These are phyloP conservation scores for Globisporangium cystogenes DNA, from an alignment of 352 stramenopile genomes.

Conservation along the genomic window DNA sequence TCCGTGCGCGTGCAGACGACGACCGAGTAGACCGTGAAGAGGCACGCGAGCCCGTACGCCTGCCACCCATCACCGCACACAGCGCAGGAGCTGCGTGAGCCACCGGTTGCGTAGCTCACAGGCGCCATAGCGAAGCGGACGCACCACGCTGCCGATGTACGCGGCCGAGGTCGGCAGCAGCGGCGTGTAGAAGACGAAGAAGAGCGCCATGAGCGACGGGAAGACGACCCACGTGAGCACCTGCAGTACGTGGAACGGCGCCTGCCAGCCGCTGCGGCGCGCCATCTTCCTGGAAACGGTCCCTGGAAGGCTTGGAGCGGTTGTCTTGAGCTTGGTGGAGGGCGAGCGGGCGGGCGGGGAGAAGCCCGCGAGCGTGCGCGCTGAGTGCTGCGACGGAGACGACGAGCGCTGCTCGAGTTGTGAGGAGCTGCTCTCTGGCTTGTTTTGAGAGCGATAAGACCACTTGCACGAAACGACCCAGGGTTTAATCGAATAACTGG, in stretches of 20 bases:
- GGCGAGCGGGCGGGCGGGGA: no score
- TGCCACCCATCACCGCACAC: slow-evolving; percentile 5
- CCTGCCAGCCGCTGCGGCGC: slow-evolving; percentile 77
- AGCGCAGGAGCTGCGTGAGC: not conserved
- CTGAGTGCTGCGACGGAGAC: not conserved
- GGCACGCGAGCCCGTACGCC: slow-evolving; percentile 41
- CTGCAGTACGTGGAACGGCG: slow-evolving; percentile 79
- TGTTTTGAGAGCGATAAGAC: not conserved
- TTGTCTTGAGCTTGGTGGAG: no score
- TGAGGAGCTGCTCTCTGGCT: not conserved
- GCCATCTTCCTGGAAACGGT: slow-evolving; percentile 17
- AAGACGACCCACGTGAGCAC: slow-evolving; percentile 82
- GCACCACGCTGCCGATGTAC: slow-evolving; percentile 42
- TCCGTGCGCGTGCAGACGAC: slow-evolving; percentile 62
- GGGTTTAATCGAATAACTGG: not conserved
- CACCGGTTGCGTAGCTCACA: no score
- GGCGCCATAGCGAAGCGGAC: slow-evolving; percentile 1
- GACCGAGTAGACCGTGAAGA: slow-evolving; percentile 51
- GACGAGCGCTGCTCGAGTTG: not conserved
- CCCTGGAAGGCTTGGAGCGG: no score
- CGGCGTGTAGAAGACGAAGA: slow-evolving; percentile 80
- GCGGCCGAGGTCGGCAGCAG: slow-evolving; percentile 42
- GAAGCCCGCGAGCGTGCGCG: no score
- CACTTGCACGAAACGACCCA: no score
- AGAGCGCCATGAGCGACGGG: slow-evolving; percentile 69